Conservation (phyloP, 169 alveolate genomes). For the Cryptosporidium bovis region DNA sequence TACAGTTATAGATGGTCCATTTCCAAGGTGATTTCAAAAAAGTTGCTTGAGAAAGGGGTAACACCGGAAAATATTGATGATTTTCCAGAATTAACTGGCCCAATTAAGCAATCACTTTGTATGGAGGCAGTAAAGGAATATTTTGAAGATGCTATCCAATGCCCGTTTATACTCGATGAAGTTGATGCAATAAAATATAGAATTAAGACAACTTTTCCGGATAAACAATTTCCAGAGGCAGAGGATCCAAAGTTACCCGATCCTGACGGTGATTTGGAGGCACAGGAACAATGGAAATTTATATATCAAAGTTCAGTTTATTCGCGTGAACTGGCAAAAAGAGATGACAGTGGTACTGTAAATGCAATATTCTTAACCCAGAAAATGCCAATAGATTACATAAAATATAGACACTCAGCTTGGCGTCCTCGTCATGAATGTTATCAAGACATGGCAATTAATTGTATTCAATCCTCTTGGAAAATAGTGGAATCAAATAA, state of each 20-base stretch:
- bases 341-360: neutral
- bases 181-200: conserved; percentile 20
- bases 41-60: conserved; percentile 43
- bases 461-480: conserved; percentile 72
- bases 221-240: conserved; percentile 36
- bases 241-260: conserved; percentile 64
- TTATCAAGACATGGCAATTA: conserved; percentile 59
- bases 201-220: conserved; percentile 25
- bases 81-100: conserved; percentile 17
- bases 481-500: conserved; percentile 52
- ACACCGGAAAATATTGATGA: conserved; percentile 39
- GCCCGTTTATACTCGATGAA: conserved; percentile 41
- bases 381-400: conserved; percentile 52
- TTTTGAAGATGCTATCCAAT: conserved; percentile 35
- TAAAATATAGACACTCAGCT: conserved; percentile 52
- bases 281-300: conserved; percentile 64
- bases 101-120: conserved; percentile 60
- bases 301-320: conserved; percentile 32
- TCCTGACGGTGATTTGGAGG: conserved; percentile 62
- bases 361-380: conserved; percentile 30
- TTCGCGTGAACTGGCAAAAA: neutral
- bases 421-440: conserved; percentile 74
- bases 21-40: conserved; percentile 26
- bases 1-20: conserved; percentile 42
- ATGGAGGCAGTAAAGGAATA: conserved; percentile 66